These are phyloP conservation scores for Penicillium thymicola DNA, from an alignment of 2,329 filamentous ascomycete genomes.

Conservation along the genomic window DNA sequence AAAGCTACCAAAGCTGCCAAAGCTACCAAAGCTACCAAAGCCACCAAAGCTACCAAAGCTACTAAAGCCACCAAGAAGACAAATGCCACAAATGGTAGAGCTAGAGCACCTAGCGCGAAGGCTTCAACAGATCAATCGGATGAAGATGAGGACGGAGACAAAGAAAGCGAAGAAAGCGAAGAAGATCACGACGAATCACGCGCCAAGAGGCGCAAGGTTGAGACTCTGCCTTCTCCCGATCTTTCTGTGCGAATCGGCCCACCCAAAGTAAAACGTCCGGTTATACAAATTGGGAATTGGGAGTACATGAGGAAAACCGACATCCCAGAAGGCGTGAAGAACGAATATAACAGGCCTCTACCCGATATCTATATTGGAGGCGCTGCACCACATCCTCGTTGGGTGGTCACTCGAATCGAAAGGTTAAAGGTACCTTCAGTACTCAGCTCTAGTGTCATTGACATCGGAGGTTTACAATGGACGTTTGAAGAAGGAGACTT, in stretches of 20 bases:
- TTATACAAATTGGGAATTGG: not conserved
- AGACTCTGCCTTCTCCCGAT: too few species aligned
- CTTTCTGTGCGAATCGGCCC: not conserved
- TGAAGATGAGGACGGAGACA: constrained; percentile 4
- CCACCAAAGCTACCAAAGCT: not conserved
- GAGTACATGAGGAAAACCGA: not conserved
- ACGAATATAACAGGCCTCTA: not conserved
- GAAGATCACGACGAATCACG: not conserved
- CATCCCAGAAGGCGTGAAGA: not conserved
- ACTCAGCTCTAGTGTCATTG: too few species aligned
- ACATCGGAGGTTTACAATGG: not conserved
- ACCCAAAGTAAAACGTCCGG: not conserved
- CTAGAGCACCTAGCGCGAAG: not conserved
- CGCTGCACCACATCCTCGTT: constrained; percentile 3
- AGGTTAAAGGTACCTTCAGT: not conserved
- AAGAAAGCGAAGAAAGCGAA: constrained; percentile 3
- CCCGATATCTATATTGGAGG: not conserved
- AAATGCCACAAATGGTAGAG: not conserved
- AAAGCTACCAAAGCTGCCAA: not conserved
- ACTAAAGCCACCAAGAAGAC: not conserved
- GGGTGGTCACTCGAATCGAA: not conserved
- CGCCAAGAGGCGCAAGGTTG: not conserved
- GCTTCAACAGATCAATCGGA: not conserved
- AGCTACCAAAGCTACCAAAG: not conserved
- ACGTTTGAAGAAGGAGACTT: constrained; percentile 2